phyloP scores from a whole-genome alignment of 2,329 filamentous ascomycete species.

The Pleurostoma richardsiae region DNA sequence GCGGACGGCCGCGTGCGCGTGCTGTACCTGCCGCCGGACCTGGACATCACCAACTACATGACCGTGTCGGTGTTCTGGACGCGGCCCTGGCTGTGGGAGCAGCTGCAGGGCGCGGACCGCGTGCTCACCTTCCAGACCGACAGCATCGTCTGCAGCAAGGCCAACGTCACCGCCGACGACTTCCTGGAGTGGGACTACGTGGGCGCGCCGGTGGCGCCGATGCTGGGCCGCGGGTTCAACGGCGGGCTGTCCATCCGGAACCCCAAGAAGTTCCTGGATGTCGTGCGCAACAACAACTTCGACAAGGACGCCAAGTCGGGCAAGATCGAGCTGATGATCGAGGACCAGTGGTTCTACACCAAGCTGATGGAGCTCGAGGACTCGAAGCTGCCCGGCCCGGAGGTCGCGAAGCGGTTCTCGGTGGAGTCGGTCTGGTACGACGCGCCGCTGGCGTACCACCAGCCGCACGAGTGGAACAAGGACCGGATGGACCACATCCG shows the following conservation, averaged over 20 bases:
- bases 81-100: conserved; percentile 27
- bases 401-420: conserved; percentile 15
- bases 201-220: conserved; percentile 19
- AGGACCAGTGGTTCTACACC: conserved; percentile 18
- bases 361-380: conserved; percentile 10
- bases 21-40: conserved; percentile 26
- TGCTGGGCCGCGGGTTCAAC: conserved; percentile 17
- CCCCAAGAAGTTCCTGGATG: conserved; percentile 13
- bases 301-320: background rate
- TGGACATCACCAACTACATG: conserved; percentile 22
- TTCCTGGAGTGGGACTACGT: conserved; percentile 26
- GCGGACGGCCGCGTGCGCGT: conserved; percentile 15
- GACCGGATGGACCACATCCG: conserved; percentile 16
- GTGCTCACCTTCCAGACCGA: conserved; percentile 32
- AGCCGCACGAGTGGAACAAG: conserved; percentile 14
- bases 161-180: conserved; percentile 22
- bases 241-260: conserved; percentile 25
- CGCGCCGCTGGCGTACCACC: conserved; percentile 17
- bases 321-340: conserved; percentile 4
- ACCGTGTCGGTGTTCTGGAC: conserved; percentile 30
- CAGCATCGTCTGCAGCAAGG: conserved; percentile 27
- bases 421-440: conserved; percentile 16
- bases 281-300: conserved; percentile 6
- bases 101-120: conserved; percentile 22
- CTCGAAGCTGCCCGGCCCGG: conserved; percentile 10